Evolutionary conservation across 2,329 filamentous ascomycete genomes (phyloP), one percentile per base, ranked within the genome.

Genomic region (Xylariaceae sp.): DNA sequence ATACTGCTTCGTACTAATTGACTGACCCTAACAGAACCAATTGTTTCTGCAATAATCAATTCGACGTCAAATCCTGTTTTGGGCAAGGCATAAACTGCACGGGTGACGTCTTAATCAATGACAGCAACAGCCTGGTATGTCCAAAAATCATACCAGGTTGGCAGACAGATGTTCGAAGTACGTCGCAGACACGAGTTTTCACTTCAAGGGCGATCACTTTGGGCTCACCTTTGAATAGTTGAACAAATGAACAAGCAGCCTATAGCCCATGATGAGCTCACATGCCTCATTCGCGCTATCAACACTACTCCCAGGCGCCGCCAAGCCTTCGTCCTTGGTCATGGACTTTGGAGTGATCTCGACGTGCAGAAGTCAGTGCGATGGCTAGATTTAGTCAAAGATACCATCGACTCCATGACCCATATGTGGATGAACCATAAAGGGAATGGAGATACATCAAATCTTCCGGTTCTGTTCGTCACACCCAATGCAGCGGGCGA

Each of bases 21-120:
- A 26, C 22, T 15, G n/a, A 37, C 8, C 8, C 15, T 19, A 36
- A 28, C 36, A 67, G 68, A 41, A 61, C 57, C 31, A 57, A 65
- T 12, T 73, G 69, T 50, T 73, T 73, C 54, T 73, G 69, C 51
- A 69, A 72, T 43, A 64, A 68, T 34, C 69, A 73, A 39, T 72
- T 73, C 52, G 65, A 73, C 56, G 64, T 72, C 38, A 71, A 65
- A 45, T 59, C 64, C n/a, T 73, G 69, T 50, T 72, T 68, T 2
- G 61, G 72, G 1, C 70, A 73, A 46, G 69, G 69, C 4, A 73
- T 73, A 34, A 73, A 65, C 54, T 68, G 64, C 35, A 73, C 68
- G 1, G 52, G 61, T 1, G 69, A 72, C 48, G 70, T 73, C 6
- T 40, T 66, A 15, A 50, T 58, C 31, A 54, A 71, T 43, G 68